Percentiles rank a stretch among this genome's conserved stretches.
Conservation (phyloP, 345 rosid genomes). For the Linum trigynum region DNA sequence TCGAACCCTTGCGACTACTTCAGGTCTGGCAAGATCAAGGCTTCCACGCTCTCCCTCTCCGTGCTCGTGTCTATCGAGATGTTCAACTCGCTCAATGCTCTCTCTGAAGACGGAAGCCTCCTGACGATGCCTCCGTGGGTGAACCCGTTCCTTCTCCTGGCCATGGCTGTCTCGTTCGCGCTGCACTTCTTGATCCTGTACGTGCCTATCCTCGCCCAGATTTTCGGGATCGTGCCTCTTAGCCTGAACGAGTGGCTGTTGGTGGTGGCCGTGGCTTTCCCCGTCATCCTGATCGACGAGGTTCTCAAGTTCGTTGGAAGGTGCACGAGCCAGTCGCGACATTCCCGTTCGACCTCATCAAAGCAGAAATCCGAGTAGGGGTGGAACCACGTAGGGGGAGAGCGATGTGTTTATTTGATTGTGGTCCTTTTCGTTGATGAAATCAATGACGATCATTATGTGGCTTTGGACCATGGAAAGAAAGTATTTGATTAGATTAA, state of each 20-base stretch:
- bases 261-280: slow-evolving; percentile 66
- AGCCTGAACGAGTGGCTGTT: slow-evolving; percentile 63
- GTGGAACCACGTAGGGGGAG: not conserved
- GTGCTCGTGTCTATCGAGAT: slow-evolving; percentile 83
- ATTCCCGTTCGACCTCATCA: not conserved
- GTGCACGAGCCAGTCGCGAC: slow-evolving; percentile 1
- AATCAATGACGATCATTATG: too few species aligned
- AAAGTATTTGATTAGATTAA: too few species aligned
- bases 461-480: too few species aligned
- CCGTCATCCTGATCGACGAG: slow-evolving; percentile 79
- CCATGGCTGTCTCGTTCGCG: slow-evolving; percentile 74
- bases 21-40: slow-evolving; percentile 71
- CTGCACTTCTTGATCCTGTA: slow-evolving; percentile 81
- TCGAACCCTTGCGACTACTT: slow-evolving; percentile 80
- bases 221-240: slow-evolving; percentile 74
- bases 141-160: slow-evolving; percentile 84
- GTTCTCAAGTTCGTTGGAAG: slow-evolving; percentile 56
- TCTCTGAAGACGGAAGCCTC: slow-evolving; percentile 81
- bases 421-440: too few species aligned
- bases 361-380: not conserved
- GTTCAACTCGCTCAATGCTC: slow-evolving; percentile 85
- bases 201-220: slow-evolving; percentile 64
- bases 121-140: slow-evolving; percentile 82
- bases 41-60: slow-evolving; percentile 79
- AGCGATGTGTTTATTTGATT: not conserved